phyloP scores from a whole-genome alignment of 768 basidiomycete species.

The Exidia glandulosa region DNA sequence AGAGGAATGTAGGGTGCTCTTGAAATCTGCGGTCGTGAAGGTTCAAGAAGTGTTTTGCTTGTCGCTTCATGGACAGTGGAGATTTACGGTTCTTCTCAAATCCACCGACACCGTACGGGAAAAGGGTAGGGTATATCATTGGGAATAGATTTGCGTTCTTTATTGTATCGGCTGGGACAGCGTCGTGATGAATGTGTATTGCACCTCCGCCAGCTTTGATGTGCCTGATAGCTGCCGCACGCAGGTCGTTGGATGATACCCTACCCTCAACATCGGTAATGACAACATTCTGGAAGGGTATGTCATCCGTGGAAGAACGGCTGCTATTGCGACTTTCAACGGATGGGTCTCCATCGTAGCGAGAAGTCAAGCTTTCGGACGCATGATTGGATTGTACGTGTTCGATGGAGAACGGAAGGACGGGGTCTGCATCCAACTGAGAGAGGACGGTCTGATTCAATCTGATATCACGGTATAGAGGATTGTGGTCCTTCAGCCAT shows the following conservation, averaged over 20 bases:
- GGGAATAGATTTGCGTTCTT: slow-evolving; percentile 28
- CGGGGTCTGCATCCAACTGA: slow-evolving; percentile 7
- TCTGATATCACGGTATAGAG: slow-evolving; percentile 8
- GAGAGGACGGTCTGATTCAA: slow-evolving; percentile 16
- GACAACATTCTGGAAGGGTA: slow-evolving; percentile 16
- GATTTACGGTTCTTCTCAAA: slow-evolving; percentile 22
- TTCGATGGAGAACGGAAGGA: slow-evolving; percentile 21
- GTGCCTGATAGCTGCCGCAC: slow-evolving; percentile 24
- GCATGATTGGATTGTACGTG: slow-evolving; percentile 12
- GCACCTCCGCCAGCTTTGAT: slow-evolving; percentile 17
- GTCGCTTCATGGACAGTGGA: slow-evolving; percentile 20
- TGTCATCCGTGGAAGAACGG: slow-evolving; percentile 6
- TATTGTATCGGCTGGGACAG: slow-evolving; percentile 24
- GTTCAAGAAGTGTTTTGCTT: slow-evolving; percentile 23
- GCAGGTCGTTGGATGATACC: slow-evolving; percentile 16
- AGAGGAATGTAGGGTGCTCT: slow-evolving; percentile 30
- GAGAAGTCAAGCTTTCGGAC: slow-evolving; percentile 6
- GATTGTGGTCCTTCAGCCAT: not conserved
- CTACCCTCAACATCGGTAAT: slow-evolving; percentile 21
- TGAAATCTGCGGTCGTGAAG: slow-evolving; percentile 24
- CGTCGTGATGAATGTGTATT: slow-evolving; percentile 22
- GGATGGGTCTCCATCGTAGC: slow-evolving; percentile 8
- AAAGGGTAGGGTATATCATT: slow-evolving; percentile 31
- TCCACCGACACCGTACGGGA: slow-evolving; percentile 33
- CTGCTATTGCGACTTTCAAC: slow-evolving; percentile 3